Evolutionary conservation across 768 basidiomycete genomes (phyloP), one percentile per base, ranked within the genome.

Genomic region (Pisolithus tinctorius): DNA sequence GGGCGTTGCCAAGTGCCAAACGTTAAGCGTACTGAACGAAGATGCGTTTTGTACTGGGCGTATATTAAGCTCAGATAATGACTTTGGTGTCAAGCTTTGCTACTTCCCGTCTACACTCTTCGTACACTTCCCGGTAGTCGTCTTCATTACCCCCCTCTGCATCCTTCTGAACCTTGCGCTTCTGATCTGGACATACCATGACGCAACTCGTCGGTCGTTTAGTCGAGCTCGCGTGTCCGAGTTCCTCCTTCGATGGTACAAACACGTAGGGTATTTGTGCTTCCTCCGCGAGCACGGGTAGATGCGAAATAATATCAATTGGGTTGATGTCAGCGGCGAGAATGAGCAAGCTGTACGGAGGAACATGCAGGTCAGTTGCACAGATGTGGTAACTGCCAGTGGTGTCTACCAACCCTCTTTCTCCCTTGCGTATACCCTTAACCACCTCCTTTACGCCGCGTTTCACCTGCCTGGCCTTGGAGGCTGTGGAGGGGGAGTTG

Each of bases 131-230:
- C 65, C 78, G 78, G 70, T 89, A 95, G 62, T 96, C 94, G 50
- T 87, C 85, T 54, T 91, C 88, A 60, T 79, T 80, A 23, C 76
- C 81, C 37, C 79, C 84, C 40, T 82, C 83, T 4, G 67, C 71
- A 14, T 72, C 77, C 59, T 86, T 84, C 61, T 82, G 84, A 44
- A 69, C 65, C 63, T 83, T 87, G 67, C 81, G 82, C 66, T 90
- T 89, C 65, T 82, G 76, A 63, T 85, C 75, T 1, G 90, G 88
- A 66, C 88, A 93, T 48, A 98, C 77, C 83, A 99, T 88, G 4
- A 99, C 94, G 68, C 94, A 97, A 59, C 93, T 95, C 45, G 96
- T 99, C 31, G 96, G 95, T 59, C 96, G 85, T 73, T 99, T 99
- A 41, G 96, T 99, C 47, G 91, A 88, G 64, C 93, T 93, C 16